Base-by-base conservation (phyloP, 2,329 filamentous ascomycete species). In the Dactylellina cionopaga region DNA sequence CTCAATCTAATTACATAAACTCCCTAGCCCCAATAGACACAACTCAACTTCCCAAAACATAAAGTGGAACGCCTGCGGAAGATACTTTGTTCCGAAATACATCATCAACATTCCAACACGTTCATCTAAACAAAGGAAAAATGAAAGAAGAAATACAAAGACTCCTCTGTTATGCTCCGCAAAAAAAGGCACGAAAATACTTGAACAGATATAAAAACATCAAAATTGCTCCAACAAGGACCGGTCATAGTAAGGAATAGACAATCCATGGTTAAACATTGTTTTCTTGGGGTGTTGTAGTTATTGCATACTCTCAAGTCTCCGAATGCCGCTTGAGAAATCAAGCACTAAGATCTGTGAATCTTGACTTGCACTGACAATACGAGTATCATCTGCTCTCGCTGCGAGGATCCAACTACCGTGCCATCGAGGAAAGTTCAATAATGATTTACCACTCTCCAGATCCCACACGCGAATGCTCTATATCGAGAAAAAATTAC, bases 391-490 rank as follows among this genome's bases (percentile, higher is more conserved):
- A 79, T 99, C 94, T 74, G 91, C 93, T 84, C 97, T 97, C 55
- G 95, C 95, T 75, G 92, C 93, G 69, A 99, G 83, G 78, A 99
- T 96, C 95, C 95, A 99, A 81, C 92, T 96, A 9, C 90, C 90
- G 68, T 96, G 96, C 92, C 93, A 98, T 76, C 91, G 89, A n/a
- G 92, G 91, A 77, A 97, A 94, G 76, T 92, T 89, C 74, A 96
- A 87, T 71, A 94, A 35, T 2, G 44, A 52, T 44, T 43, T 51
- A 29, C 27, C 39, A 25, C 35, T 39, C 27, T 64, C 41, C 5
- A 68, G 43, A 47, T 68, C 54, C 54, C 63, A 68, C 5, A 68
- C 63, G 3, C 63, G 63, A 10, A 68, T 31, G 27, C 63, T 59
- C 63, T 60, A 5, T 15, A n/a, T n/a, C n/a, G 43, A 37, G 13